These are phyloP conservation scores for Xylaria sp. DNA, from an alignment of 495 filamentous ascomycete genomes.

Conservation along the genomic window DNA sequence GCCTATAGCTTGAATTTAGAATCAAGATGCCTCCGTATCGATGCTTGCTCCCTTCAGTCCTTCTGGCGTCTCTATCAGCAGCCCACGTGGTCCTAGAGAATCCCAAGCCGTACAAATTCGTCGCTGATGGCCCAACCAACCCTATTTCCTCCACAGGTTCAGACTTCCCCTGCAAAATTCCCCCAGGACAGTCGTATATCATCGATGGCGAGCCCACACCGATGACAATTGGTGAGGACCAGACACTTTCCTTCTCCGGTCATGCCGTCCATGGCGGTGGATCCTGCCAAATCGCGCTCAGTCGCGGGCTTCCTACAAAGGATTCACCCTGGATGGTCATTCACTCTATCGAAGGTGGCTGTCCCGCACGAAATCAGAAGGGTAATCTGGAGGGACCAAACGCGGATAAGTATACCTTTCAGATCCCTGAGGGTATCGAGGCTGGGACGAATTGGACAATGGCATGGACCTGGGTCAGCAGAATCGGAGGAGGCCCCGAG, in stretches of 20 bases:
- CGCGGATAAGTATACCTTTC: constrained; percentile 56
- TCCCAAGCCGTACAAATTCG: constrained; percentile 34
- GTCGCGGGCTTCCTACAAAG: constrained; percentile 60
- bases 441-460: constrained; percentile 68
- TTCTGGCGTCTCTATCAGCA: constrained; percentile 12
- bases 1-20: no score
- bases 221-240: constrained; percentile 61
- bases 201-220: constrained; percentile 42
- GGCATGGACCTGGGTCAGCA: constrained; percentile 65
- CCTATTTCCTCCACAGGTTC: constrained; percentile 49
- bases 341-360: constrained; percentile 80
- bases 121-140: constrained; percentile 32
- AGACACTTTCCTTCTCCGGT: constrained; percentile 61
- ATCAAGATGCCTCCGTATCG: constrained; percentile 26
- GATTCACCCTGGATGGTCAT: constrained; percentile 76
- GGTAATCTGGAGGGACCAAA: constrained; percentile 49
- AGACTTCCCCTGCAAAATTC: constrained; percentile 82
- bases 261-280: constrained; percentile 82
- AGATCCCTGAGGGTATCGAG: constrained; percentile 61
- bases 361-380: constrained; percentile 61
- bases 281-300: constrained; percentile 84
- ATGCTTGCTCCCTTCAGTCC: not conserved
- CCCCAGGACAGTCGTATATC: constrained; percentile 45
- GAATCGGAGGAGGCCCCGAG: constrained; percentile 37
- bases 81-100: constrained; percentile 35